Conservation (phyloP, 192 early-diverging fungal species). For the Allomyces macrogynus region DNA sequence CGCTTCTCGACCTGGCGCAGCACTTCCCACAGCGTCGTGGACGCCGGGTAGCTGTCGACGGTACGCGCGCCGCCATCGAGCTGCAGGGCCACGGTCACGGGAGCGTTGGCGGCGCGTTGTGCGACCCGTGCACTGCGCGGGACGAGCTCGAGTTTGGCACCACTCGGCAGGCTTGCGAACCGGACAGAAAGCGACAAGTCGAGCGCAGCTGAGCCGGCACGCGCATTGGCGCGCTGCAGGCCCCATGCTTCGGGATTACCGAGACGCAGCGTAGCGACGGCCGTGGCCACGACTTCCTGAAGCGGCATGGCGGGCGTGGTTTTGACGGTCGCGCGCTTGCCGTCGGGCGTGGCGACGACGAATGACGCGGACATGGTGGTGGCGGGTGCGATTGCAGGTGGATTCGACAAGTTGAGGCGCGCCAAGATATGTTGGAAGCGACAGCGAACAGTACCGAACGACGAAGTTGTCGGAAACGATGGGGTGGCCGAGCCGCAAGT, state of each 20-base stretch:
- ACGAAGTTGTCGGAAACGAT: too few relatives aligned
- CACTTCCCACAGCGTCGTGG: slow-evolving; percentile 49
- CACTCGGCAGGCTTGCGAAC: slow-evolving; percentile 60
- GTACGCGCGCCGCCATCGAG: slow-evolving; percentile 43
- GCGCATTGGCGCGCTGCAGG: slow-evolving; percentile 24
- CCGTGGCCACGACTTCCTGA: slow-evolving; percentile 35
- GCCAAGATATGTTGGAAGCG: too few relatives aligned
- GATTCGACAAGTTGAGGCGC: too few relatives aligned
- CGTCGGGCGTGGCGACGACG: slow-evolving; percentile 25
- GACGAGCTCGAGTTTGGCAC: slow-evolving; percentile 49
- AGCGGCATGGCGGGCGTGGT: slow-evolving; percentile 57
- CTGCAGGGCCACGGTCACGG: slow-evolving; percentile 50
- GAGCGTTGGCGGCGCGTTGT: slow-evolving; percentile 3
- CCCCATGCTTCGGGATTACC: slow-evolving; percentile 28
- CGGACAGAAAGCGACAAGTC: slow-evolving; percentile 53
- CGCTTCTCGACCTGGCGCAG: slow-evolving; percentile 30
- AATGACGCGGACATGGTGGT: slow-evolving; percentile 35
- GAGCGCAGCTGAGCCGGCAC: slow-evolving; percentile 32
- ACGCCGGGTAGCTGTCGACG: slow-evolving; percentile 32
- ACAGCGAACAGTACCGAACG: too few relatives aligned
- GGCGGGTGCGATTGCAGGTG: too few relatives aligned
- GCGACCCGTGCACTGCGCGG: slow-evolving; percentile 1
- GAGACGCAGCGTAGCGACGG: slow-evolving; percentile 35
- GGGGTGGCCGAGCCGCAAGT: too few relatives aligned
- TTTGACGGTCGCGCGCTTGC: slow-evolving; percentile 31